phyloP scores from a whole-genome alignment of 345 rosid genomes.

The Syzygium aqueum region DNA sequence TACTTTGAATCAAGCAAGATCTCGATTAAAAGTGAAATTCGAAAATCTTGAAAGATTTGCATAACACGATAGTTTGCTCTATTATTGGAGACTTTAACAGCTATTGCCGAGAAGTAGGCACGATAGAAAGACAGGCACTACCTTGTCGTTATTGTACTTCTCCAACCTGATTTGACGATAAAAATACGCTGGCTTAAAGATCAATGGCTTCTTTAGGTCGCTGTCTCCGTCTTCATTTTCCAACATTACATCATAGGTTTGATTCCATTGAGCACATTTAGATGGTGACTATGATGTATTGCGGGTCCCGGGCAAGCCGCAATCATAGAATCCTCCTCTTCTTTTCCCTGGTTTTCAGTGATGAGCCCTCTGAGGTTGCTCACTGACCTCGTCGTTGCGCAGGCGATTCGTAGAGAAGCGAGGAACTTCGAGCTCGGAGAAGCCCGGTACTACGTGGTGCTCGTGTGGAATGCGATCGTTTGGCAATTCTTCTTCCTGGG shows the following conservation, averaged over 20 bases:
- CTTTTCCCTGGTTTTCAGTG: background rate
- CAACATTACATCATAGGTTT: background rate
- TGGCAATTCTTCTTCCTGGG: slow-evolving; percentile 71
- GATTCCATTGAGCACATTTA: background rate
- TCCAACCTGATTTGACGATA: background rate
- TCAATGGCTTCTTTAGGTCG: background rate
- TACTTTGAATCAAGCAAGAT: background rate
- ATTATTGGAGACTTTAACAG: background rate
- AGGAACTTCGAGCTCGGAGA: slow-evolving; percentile 42
- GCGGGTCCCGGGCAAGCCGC: background rate
- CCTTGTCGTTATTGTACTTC: background rate
- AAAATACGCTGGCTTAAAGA: background rate
- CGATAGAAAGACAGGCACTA: background rate
- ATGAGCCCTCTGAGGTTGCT: background rate
- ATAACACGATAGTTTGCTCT: background rate
- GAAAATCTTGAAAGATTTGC: background rate
- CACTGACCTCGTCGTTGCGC: background rate
- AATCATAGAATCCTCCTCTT: background rate
- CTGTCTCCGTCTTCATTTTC: background rate
- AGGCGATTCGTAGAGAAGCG: slow-evolving; percentile 67
- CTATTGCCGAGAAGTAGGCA: background rate
- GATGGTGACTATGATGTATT: background rate
- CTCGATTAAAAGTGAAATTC: background rate
- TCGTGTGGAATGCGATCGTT: slow-evolving; percentile 26
- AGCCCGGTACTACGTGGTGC: slow-evolving; percentile 34